Percentiles rank a stretch among this genome's conserved stretches.
These are phyloP conservation scores for Tetracentron sinense DNA, from an alignment of 164 flowering plant species.

Conservation along the genomic window DNA sequence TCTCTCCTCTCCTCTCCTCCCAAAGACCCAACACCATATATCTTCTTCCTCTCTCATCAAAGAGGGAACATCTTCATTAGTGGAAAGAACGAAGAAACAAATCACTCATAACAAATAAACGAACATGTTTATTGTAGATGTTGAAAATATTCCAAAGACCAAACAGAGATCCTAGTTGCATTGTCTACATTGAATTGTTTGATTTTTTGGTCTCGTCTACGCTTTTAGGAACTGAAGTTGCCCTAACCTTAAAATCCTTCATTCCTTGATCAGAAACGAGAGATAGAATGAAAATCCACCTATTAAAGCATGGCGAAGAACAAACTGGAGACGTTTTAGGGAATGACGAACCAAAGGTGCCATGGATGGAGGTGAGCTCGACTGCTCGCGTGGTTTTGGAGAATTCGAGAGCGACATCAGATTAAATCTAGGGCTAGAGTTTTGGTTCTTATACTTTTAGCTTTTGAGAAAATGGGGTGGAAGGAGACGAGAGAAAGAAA, in stretches of 20 bases:
- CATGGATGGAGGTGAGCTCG: slow-evolving; percentile 27
- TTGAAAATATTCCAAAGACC: slow-evolving; percentile 81
- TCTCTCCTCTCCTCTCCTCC: too few species aligned
- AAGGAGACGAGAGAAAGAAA: too few species aligned
- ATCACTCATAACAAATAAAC: slow-evolving; percentile 1
- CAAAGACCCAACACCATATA: too few species aligned
- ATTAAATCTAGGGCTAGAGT: slow-evolving; percentile 16
- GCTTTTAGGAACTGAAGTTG: slow-evolving; percentile 43
- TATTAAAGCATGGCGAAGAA: slow-evolving; percentile 6
- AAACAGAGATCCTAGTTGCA: slow-evolving; percentile 53
- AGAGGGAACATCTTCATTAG: too few species aligned
- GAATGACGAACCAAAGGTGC: slow-evolving; percentile 8
- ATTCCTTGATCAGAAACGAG: slow-evolving; percentile 18
- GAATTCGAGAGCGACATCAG: slow-evolving; percentile 23
- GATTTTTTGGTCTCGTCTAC: slow-evolving; percentile 32
- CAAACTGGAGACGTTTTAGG: slow-evolving; percentile 7
- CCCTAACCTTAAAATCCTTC: slow-evolving; percentile 29
- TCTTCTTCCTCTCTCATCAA: too few species aligned
- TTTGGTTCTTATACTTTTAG: neutral
- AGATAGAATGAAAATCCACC: slow-evolving; percentile 19
- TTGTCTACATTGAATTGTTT: slow-evolving; percentile 19
- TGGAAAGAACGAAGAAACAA: neutral
- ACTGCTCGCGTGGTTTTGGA: slow-evolving; percentile 17
- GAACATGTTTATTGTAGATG: slow-evolving; percentile 82
- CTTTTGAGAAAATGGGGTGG: slow-evolving; percentile 30